Conservation (phyloP, 257 asterid species). For the Lithospermum erythrorhizon region DNA sequence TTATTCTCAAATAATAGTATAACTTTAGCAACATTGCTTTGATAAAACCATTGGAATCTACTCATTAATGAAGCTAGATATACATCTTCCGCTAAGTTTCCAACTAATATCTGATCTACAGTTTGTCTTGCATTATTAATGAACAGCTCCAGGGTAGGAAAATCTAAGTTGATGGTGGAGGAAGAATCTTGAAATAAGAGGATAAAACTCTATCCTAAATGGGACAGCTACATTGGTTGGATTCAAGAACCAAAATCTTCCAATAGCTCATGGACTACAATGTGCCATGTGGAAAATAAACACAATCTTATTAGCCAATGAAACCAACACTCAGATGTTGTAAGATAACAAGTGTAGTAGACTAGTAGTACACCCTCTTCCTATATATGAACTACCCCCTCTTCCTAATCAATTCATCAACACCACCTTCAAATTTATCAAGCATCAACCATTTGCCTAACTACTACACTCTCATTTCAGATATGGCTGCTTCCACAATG, state of each 20-base stretch:
- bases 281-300: background rate
- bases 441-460: background rate
- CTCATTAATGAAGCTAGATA: too few species aligned
- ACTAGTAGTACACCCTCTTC: background rate
- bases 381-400: background rate
- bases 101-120: too few species aligned
- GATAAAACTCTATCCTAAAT: background rate
- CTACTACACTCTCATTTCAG: background rate
- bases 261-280: background rate
- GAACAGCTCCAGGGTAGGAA: too few species aligned
- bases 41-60: too few species aligned
- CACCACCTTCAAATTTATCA: background rate
- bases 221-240: background rate
- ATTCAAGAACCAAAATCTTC: too few species aligned
- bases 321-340: background rate
- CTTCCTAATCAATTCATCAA: background rate
- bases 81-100: too few species aligned
- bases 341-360: constrained; percentile 5
- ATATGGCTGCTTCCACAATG: constrained; percentile 19
- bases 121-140: too few species aligned
- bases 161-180: too few species aligned
- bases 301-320: constrained; percentile 7
- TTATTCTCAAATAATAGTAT: too few species aligned
- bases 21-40: too few species aligned
- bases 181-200: too few species aligned